Conservation (phyloP, 345 rosid genomes). For the Turritis glabra region DNA sequence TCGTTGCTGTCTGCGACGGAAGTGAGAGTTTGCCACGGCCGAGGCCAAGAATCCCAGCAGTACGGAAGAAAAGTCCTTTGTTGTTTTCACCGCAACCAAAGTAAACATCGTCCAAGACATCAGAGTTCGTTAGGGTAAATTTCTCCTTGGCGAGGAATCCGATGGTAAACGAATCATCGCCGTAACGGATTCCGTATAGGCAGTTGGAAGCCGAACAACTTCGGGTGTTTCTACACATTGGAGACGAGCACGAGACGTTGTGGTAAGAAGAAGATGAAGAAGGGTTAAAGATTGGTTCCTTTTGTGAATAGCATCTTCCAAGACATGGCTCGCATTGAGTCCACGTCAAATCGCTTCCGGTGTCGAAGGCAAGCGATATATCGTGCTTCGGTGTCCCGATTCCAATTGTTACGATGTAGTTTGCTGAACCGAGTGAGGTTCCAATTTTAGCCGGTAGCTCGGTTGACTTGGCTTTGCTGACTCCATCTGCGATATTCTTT, state of each 20-base stretch:
- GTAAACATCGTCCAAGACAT: constrained; percentile 41
- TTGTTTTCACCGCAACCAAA: constrained; percentile 83
- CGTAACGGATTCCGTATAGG: constrained; percentile 59
- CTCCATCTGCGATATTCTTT: background rate
- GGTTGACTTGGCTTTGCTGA: constrained; percentile 2
- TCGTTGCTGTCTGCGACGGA: constrained; percentile 58
- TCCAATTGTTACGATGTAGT: constrained; percentile 53
- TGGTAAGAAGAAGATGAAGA: constrained; percentile 46
- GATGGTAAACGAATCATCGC: constrained; percentile 52
- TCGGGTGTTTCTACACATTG: constrained; percentile 36
- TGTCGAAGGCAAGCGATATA: constrained; percentile 51
- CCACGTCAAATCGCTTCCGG: constrained; percentile 71
- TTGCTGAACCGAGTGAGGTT: constrained; percentile 39
- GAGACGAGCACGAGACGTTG: constrained; percentile 55
- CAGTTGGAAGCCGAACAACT: constrained; percentile 54
- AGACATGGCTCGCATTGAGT: constrained; percentile 56
- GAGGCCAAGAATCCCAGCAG: constrained; percentile 71
- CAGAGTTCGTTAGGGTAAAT: constrained; percentile 50
- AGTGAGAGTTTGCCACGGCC: constrained; percentile 65
- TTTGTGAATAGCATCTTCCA: constrained; percentile 46
- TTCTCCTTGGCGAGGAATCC: constrained; percentile 61
- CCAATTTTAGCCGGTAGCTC: constrained; percentile 57
- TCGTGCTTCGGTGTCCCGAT: constrained; percentile 58
- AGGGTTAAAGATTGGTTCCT: constrained; percentile 50
- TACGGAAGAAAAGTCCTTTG: constrained; percentile 51